Base-by-base conservation (phyloP, 345 rosid species). In the Citrus trifoliata region DNA sequence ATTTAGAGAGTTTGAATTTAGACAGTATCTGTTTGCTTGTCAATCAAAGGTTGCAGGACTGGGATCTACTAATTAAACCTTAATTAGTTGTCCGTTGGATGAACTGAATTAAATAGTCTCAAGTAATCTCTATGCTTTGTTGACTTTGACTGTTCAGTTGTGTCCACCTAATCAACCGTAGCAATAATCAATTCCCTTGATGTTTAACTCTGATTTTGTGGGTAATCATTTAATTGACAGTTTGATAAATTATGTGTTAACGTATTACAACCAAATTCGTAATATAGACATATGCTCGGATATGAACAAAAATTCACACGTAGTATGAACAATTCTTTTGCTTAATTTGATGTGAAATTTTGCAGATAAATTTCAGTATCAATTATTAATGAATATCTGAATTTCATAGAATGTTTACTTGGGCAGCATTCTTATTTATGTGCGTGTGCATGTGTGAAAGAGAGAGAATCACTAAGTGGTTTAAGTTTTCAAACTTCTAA, bases 1-100 rank as follows among this genome's bases (percentile, higher is more conserved):
- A 46, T 95, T 93, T 78, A 88, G 95, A 80, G 99, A 92, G 82
- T 96, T 92, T 78, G 99, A 96, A 65, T 96, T 94, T 86, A 90
- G 95, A 82, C 98, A 94, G 81, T 96, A 94, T 87, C 91, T 94
- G 73, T 93, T 96, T 85, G 94, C 97, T 73, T 92, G 93, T 81
- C 98, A 96, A 80, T 90, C 97, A 73, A 87, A 89, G 97, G 99
- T 96, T 42, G 85, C 78, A 80, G 48, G 69, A 81, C 74, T 74
- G 74, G 70, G 64, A 71, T 40, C 78, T 77, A 74, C 77, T 71
- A 81, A 30, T 78, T 73, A 80, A 67, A 68, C 35, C 56, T 74
- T 74, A 28, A 71, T 46, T 40, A 21, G 64, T 30, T 76, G 42
- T 55, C 5, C 21, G 24, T 62, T 38, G 42, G 25, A 35, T 25